Evolutionary conservation across 257 asterid genomes (phyloP).

Genomic region (Solanum chiquidenum): DNA sequence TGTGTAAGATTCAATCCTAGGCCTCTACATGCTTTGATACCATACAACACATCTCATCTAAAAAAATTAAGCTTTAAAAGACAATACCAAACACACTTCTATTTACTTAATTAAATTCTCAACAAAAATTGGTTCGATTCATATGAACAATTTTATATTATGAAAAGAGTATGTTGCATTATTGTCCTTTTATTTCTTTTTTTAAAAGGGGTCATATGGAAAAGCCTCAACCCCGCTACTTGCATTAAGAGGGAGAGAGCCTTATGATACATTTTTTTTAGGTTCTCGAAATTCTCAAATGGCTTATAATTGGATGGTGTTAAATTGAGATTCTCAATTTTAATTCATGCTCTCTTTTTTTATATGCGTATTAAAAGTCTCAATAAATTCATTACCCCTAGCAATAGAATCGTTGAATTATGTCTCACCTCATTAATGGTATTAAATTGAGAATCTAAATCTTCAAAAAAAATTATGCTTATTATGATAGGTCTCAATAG

Average conservation of each 20-base stretch:
- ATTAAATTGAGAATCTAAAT: neutral
- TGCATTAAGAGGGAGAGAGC: neutral
- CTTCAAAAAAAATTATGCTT: neutral
- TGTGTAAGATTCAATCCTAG: neutral
- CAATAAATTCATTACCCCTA: neutral
- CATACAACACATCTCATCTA: no score
- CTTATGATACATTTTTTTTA: neutral
- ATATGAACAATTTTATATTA: neutral
- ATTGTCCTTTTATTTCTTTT: neutral
- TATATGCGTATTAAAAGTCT: neutral
- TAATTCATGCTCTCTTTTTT: neutral
- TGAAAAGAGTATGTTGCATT: neutral
- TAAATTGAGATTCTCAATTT: neutral
- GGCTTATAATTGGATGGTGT: neutral
- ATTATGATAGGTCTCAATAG: neutral
- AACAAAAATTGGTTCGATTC: neutral
- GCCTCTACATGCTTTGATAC: neutral
- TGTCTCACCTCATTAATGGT: neutral
- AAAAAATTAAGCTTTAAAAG: no score
- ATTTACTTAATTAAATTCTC: no score
- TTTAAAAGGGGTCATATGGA: neutral
- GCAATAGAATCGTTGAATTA: neutral
- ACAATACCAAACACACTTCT: no score
- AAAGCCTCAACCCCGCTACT: neutral
- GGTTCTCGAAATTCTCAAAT: neutral